phyloP scores from a whole-genome alignment of 306 rosid genomes.

The Heteromeles arbutifolia region DNA sequence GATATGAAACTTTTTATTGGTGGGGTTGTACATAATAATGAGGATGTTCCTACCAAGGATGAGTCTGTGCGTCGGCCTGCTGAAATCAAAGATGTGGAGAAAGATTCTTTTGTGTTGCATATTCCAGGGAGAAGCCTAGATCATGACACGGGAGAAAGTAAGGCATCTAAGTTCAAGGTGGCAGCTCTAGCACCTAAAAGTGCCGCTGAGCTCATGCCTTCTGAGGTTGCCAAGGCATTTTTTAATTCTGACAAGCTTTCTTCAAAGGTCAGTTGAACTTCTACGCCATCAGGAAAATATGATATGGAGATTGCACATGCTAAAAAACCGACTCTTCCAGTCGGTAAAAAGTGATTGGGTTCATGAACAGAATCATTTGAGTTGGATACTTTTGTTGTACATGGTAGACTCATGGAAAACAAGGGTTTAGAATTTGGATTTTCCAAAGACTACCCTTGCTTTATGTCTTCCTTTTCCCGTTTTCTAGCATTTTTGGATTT shows the following conservation, averaged over 20 bases:
- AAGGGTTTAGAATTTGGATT: background rate
- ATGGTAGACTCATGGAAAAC: background rate
- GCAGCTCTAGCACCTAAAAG: slow-evolving; percentile 82
- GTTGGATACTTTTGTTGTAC: background rate
- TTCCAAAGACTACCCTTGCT: background rate
- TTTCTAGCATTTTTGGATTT: background rate
- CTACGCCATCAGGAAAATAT: background rate
- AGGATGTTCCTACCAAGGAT: slow-evolving; percentile 65
- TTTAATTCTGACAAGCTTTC: slow-evolving; percentile 77
- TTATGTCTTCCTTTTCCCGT: background rate
- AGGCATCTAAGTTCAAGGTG: slow-evolving; percentile 63
- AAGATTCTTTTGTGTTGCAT: slow-evolving; percentile 76
- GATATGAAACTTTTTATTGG: slow-evolving; percentile 89
- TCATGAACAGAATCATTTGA: background rate
- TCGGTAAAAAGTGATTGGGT: background rate
- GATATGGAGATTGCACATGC: background rate
- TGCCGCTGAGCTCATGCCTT: slow-evolving; percentile 84
- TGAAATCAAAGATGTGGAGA: slow-evolving; percentile 65
- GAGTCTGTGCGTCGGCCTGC: slow-evolving; percentile 82
- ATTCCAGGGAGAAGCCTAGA: slow-evolving; percentile 64
- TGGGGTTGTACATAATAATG: slow-evolving; percentile 78
- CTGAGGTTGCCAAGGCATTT: slow-evolving; percentile 88
- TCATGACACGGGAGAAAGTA: slow-evolving; percentile 42
- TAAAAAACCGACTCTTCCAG: background rate
- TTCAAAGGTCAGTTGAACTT: slow-evolving; percentile 67